phyloP scores from a whole-genome alignment of 331 rosid species.

The Acacia concinna region DNA sequence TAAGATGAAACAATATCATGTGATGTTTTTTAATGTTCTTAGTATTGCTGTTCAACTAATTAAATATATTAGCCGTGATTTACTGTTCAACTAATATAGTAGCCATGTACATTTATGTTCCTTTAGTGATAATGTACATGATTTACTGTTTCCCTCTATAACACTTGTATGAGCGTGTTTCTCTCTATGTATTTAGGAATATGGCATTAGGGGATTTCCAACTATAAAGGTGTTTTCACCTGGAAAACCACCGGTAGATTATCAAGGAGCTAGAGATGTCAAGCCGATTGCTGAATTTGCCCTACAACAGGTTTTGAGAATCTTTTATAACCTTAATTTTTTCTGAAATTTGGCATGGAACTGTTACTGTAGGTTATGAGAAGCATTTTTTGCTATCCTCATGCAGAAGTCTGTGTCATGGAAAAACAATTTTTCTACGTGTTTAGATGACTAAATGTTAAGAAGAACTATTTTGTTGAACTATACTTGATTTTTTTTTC shows the following conservation, averaged over 20 bases:
- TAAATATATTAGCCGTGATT: no score
- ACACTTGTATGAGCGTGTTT: slow-evolving; percentile 10
- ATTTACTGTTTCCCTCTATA: slow-evolving; percentile 7
- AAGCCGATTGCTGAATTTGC: slow-evolving; percentile 91
- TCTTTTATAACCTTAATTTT: neutral
- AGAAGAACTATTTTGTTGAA: slow-evolving; percentile 7
- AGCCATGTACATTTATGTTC: neutral
- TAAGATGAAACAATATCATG: neutral
- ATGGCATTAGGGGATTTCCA: slow-evolving; percentile 91
- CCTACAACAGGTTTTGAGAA: slow-evolving; percentile 69
- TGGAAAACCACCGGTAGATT: slow-evolving; percentile 85
- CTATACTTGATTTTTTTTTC: neutral
- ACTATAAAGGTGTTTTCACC: slow-evolving; percentile 88
- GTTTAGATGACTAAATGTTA: neutral
- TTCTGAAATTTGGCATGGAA: neutral
- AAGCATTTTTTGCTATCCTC: neutral
- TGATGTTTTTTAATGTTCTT: neutral
- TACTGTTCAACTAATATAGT: no score
- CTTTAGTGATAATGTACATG: neutral
- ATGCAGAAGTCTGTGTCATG: slow-evolving; percentile 1
- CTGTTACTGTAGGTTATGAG: slow-evolving; percentile 13
- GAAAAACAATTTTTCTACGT: neutral
- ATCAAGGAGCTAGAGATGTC: slow-evolving; percentile 96
- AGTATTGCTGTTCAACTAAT: slow-evolving; percentile 1
- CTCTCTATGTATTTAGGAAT: slow-evolving; percentile 55